These are phyloP conservation scores for Beauveria scarabaeidicola DNA, from an alignment of 2,329 filamentous ascomycete genomes.

Conservation along the genomic window DNA sequence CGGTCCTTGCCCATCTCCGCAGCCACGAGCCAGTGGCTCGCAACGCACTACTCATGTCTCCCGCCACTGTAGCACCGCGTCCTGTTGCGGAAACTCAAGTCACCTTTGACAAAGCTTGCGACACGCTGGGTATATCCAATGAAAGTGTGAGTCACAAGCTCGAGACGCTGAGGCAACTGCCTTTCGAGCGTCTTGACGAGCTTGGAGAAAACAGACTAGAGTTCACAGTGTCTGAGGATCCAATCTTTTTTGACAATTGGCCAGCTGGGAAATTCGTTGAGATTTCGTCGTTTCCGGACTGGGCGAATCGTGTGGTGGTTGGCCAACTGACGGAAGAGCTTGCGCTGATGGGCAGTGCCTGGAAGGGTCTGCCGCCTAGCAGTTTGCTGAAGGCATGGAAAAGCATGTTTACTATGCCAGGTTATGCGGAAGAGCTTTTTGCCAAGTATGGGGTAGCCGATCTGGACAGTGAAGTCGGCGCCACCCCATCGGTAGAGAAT, in stretches of 20 bases:
- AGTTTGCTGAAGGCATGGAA: background rate
- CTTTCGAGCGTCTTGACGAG: background rate
- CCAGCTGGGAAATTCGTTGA: background rate
- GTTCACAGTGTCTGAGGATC: background rate
- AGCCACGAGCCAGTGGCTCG: background rate
- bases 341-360: background rate
- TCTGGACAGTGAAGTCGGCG: background rate
- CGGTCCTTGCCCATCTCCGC: constrained; percentile 47
- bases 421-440: background rate
- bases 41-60: background rate
- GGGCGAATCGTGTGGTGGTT: background rate
- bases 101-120: background rate
- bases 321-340: background rate
- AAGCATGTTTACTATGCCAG: background rate
- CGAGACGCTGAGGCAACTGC: background rate
- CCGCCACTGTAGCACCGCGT: background rate
- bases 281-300: background rate
- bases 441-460: background rate
- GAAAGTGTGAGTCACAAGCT: background rate
- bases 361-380: background rate
- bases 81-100: background rate
- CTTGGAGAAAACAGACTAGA: background rate
- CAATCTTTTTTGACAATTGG: background rate
- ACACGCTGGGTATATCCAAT: background rate
- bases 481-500: background rate